Evolutionary conservation across 2,329 filamentous ascomycete species (phyloP).

Genomic region (Ascochyta fabae): DNA sequence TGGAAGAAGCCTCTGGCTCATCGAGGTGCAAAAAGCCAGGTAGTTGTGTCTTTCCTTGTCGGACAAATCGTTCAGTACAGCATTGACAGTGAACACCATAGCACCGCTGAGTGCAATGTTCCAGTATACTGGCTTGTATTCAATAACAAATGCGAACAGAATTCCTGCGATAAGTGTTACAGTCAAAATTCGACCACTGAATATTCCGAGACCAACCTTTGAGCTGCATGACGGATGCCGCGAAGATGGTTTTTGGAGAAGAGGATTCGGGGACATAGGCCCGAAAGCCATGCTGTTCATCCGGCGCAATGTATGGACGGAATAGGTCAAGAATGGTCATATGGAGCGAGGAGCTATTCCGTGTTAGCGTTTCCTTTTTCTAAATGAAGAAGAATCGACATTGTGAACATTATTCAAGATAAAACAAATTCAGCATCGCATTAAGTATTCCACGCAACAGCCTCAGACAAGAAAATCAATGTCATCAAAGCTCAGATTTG

Average conservation of each 20-base stretch:
- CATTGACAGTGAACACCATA: slow-evolving; percentile 18
- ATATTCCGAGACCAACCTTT: slow-evolving; percentile 1
- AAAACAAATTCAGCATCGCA: too few relatives aligned
- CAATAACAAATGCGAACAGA: slow-evolving; percentile 13
- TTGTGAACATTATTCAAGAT: too few relatives aligned
- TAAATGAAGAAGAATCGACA: too few relatives aligned
- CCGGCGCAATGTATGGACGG: slow-evolving; percentile 16
- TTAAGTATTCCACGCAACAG: background rate
- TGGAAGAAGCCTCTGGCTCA: slow-evolving; percentile 10
- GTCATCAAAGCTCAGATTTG: background rate
- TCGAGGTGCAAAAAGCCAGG: slow-evolving; percentile 13
- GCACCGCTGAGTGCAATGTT: slow-evolving; percentile 11
- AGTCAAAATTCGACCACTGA: background rate
- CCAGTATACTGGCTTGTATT: slow-evolving; percentile 13
- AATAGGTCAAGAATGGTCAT: slow-evolving; percentile 18
- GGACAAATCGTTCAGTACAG: slow-evolving; percentile 12
- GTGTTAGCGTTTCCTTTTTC: background rate
- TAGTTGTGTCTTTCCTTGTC: slow-evolving; percentile 14
- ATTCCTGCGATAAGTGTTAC: slow-evolving; percentile 3
- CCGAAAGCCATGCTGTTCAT: slow-evolving; percentile 13
- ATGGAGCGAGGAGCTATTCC: slow-evolving; percentile 7
- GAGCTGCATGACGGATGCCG: slow-evolving; percentile 19
- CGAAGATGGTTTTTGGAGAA: slow-evolving; percentile 19
- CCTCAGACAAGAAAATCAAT: background rate
- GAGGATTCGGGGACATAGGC: slow-evolving; percentile 9